Evolutionary conservation across 495 filamentous ascomycete species (phyloP).

Genomic region (Niebla homalea): DNA sequence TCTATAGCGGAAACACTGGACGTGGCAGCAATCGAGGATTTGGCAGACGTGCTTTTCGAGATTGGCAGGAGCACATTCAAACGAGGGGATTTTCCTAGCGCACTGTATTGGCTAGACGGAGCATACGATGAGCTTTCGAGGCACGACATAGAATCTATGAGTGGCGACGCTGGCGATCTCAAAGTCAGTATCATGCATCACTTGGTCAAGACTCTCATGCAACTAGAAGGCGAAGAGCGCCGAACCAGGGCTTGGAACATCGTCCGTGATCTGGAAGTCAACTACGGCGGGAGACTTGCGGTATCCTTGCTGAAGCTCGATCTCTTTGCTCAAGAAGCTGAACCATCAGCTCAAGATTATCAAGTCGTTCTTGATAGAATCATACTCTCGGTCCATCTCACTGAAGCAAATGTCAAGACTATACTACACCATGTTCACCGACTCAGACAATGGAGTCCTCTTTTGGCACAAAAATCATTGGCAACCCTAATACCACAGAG

Average conservation of each 20-base stretch:
- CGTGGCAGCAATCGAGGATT: conserved; percentile 40
- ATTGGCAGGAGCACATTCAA: conserved; percentile 50
- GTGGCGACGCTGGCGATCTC: conserved; percentile 48
- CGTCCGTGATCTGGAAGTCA: conserved; percentile 43
- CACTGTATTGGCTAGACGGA: conserved; percentile 62
- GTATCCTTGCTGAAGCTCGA: conserved; percentile 63
- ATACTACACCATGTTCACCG: conserved; percentile 58
- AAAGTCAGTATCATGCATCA: conserved; percentile 50
- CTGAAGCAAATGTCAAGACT: conserved; percentile 51
- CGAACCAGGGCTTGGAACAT: conserved; percentile 42
- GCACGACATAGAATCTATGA: conserved; percentile 42
- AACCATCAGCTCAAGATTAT: conserved; percentile 33
- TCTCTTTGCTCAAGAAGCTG: conserved; percentile 30
- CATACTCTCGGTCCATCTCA: conserved; percentile 41
- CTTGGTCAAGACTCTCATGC: conserved; percentile 38
- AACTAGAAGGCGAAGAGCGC: conserved; percentile 21
- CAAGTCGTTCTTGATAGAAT: conserved; percentile 38
- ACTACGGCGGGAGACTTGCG: conserved; percentile 46
- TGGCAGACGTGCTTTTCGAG: conserved; percentile 60
- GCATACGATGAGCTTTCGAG: conserved; percentile 45
- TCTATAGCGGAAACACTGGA: conserved; percentile 28
- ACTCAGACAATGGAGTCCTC: conserved; percentile 35
- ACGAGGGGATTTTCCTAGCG: conserved; percentile 35
- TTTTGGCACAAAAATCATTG: conserved; percentile 10
- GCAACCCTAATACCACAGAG: conserved; percentile 34